A percentile compares a stretch with the other conserved stretches of the same genome.
These are phyloP conservation scores for Tephrocybe sp. DNA, from an alignment of 768 basidiomycete species.

Conservation along the genomic window DNA sequence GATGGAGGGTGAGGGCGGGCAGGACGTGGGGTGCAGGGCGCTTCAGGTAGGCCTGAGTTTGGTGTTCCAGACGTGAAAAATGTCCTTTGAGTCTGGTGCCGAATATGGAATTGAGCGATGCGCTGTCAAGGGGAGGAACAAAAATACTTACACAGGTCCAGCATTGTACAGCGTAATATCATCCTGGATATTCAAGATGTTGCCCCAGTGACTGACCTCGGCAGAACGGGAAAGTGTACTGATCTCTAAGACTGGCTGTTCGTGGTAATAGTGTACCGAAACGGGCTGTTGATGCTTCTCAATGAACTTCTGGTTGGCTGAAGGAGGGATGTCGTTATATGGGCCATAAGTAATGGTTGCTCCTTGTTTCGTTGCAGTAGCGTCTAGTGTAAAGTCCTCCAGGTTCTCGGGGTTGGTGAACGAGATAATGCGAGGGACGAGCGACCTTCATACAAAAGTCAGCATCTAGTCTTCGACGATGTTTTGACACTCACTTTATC, in stretches of 20 bases:
- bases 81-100: slow-evolving; percentile 82
- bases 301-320: slow-evolving; percentile 56
- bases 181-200: slow-evolving; percentile 92
- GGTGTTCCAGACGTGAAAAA: slow-evolving; percentile 90
- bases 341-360: slow-evolving; percentile 89
- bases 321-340: slow-evolving; percentile 71
- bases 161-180: slow-evolving; percentile 83
- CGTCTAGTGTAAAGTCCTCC: slow-evolving; percentile 60
- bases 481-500: slow-evolving; percentile 70
- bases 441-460: slow-evolving; percentile 50
- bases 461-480: neutral
- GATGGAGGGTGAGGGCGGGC: slow-evolving; percentile 69
- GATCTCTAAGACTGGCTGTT: slow-evolving; percentile 80
- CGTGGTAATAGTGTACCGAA: slow-evolving; percentile 77
- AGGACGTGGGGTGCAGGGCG: slow-evolving; percentile 70
- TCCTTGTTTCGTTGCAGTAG: slow-evolving; percentile 68
- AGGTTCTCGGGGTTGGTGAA: slow-evolving; percentile 67
- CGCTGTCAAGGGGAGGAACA: neutral
- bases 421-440: slow-evolving; percentile 67
- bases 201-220: slow-evolving; percentile 97
- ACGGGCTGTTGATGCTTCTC: slow-evolving; percentile 63
- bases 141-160: slow-evolving; percentile 75
- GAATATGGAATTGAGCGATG: neutral
- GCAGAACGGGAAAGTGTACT: slow-evolving; percentile 70
- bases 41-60: slow-evolving; percentile 71